Conservation (phyloP, 768 basidiomycete species). For the Mycena epipterygia region DNA sequence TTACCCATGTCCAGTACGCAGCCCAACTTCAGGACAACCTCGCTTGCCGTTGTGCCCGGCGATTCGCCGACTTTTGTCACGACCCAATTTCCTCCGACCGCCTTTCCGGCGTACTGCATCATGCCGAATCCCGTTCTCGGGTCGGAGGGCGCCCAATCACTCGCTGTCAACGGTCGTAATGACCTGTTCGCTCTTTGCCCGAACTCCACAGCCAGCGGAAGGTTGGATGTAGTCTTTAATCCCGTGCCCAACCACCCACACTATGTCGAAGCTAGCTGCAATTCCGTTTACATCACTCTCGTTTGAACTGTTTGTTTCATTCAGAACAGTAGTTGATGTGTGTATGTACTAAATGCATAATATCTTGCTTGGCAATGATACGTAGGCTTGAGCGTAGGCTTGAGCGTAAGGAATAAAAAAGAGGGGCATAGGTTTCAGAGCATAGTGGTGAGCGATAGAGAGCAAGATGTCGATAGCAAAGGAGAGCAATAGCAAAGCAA, state of each 20-base stretch:
- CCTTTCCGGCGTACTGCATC: slow-evolving; percentile 22
- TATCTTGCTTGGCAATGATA: slow-evolving; percentile 32
- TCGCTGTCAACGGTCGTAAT: slow-evolving; percentile 28
- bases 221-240: slow-evolving; percentile 38
- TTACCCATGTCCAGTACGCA: slow-evolving; percentile 18
- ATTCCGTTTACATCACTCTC: slow-evolving; percentile 31
- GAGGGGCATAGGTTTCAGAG: slow-evolving; percentile 31
- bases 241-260: slow-evolving; percentile 36
- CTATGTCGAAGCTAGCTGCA: slow-evolving; percentile 30
- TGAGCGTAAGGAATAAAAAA: slow-evolving; percentile 12
- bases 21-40: slow-evolving; percentile 31
- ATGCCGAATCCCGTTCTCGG: slow-evolving; percentile 30
- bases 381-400: slow-evolving; percentile 5
- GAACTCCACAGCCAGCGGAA: slow-evolving; percentile 36
- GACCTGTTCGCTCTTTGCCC: slow-evolving; percentile 39
- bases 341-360: neutral
- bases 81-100: slow-evolving; percentile 30
- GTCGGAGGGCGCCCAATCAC: slow-evolving; percentile 22
- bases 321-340: neutral
- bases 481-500: slow-evolving; percentile 19
- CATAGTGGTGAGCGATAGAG: slow-evolving; percentile 29
- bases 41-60: slow-evolving; percentile 24
- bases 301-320: slow-evolving; percentile 17
- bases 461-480: slow-evolving; percentile 29
- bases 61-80: slow-evolving; percentile 35